Evolutionary conservation across 2,329 filamentous ascomycete genomes (phyloP), one percentile per base, ranked within the genome.

Genomic region (Talaromyces sp.): DNA sequence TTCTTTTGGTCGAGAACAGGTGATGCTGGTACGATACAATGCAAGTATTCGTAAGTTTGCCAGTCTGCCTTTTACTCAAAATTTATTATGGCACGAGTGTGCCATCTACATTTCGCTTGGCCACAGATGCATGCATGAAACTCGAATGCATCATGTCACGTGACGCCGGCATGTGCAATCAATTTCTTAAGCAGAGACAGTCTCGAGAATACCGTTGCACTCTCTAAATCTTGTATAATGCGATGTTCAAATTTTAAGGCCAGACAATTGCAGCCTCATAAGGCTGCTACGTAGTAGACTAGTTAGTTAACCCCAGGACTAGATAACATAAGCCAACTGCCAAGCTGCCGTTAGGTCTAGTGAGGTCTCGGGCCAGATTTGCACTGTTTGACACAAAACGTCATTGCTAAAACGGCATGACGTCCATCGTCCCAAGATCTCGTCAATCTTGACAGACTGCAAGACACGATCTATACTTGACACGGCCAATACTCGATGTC

Each of bases 341-440:
- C 47, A 50, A 50, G 11, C 22, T 7, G 47, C 47, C 7, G 22
- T 50, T 27, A 50, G 45, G 22, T 8, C 13, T 31, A 52, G 49
- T 52, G 25, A n/a, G 49, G 49, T 33, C 47, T 31, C 47, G 25
- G 35, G 56, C 56, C 13, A 41, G 39, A 37, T 59, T 59, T 59
- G 57, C 57, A 59, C 13, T 59, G 57, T 59, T 45, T 59, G 57
- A 25, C 57, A 25, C 22, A 10, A 10, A 59, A 59, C 57, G 57
- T 59, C 57, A 59, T 59, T 52, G 49, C 49, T 31, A 31, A 50
- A 50, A 3, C 25, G 49, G 25, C 13, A 52, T 57, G 54, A 57
- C 54, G 33, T 57, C 19, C 19, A 2, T 39, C 6, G 9, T 56
- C 19, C 31, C 22, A 11, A 8, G 6, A n/a, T n/a, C 41, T 8